These are phyloP conservation scores for Closterium sp. DNA, from an alignment of 139 green algal species.

Conservation along the genomic window DNA sequence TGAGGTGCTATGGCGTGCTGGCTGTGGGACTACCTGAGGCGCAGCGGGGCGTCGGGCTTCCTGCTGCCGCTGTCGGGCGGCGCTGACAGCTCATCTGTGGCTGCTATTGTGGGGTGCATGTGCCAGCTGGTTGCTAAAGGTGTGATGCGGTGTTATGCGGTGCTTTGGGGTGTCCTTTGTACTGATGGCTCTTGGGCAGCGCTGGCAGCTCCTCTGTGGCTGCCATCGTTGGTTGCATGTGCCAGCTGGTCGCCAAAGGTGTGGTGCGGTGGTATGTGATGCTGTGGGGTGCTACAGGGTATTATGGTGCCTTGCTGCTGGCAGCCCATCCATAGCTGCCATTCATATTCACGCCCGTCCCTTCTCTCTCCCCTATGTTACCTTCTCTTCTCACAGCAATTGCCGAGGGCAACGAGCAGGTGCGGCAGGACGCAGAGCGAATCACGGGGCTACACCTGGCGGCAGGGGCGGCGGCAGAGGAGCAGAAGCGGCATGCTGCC, in stretches of 20 bases:
- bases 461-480: background rate
- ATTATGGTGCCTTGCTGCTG: constrained; percentile 88
- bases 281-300: constrained; percentile 50
- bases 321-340: constrained; percentile 76
- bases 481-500: background rate
- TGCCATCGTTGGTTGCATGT: constrained; percentile 95
- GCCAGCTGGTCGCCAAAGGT: constrained; percentile 70
- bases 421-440: constrained; percentile 66
- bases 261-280: background rate
- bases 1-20: too few relatives aligned
- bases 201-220: constrained; percentile 79
- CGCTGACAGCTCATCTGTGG: constrained; percentile 77
- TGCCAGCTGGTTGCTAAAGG: constrained; percentile 74
- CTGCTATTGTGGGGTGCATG: constrained; percentile 94
- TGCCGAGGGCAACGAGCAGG: constrained; percentile 63
- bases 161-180: background rate
- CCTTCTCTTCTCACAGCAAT: constrained; percentile 36
- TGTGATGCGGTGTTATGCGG: background rate
- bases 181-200: too few relatives aligned
- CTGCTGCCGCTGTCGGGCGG: constrained; percentile 76
- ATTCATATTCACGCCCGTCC: constrained; percentile 38
- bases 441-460: background rate
- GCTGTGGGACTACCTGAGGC: too few relatives aligned
- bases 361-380: too few relatives aligned
- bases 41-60: too few relatives aligned